Evolutionary conservation across 768 basidiomycete genomes (phyloP), one percentile per base, ranked within the genome.

Genomic region (Tulasnella sp.): DNA sequence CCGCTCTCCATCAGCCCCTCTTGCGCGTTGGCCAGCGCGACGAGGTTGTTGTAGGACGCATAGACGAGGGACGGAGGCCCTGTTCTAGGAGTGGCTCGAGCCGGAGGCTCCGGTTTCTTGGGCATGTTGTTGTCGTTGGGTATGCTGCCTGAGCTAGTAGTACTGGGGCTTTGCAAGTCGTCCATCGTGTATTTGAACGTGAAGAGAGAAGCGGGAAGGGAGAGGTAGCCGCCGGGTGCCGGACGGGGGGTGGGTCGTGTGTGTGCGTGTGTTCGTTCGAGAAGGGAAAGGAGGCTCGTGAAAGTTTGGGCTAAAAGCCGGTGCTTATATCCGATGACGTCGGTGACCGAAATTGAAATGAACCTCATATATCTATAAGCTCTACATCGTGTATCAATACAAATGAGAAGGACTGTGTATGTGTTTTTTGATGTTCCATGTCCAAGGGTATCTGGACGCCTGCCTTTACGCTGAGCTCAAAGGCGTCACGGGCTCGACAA

Each of bases 1-100:
- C 92, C 90, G 34, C 68, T 73, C 71, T 87, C 88, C 47, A 72
- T 19, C 44, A 39, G 47, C n/a, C 34, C 68, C 74, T 94, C 90
- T 78, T 92, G 89, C 79, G 90, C 87, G 80, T 93, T 92, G 5
- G 92, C 93, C 71, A 95, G 83, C 16, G 90, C 90, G 26, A 92
- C 89, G 8, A 95, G 82, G 77, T 91, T 92, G 78, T 94, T 91
- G 75, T 94, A 94, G 0, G 90, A 92, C 44, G 40, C 41, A 35
- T 59, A 73, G 19, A n/a, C 19, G 47, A 52, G 47, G n/a, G n/a
- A n/a, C 47, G 75, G 42, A n/a, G 19, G 40, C 26, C 39, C 9
- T 29, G 26, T 47, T 69, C 19, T 40, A 22, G 29, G 41, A 9
- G 29, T 32, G 14, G 32, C 63, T 22, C 7, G 22, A 6, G 26